phyloP scores from a whole-genome alignment of 352 stramenopile species.

The Globisporangium megalacanthum region DNA sequence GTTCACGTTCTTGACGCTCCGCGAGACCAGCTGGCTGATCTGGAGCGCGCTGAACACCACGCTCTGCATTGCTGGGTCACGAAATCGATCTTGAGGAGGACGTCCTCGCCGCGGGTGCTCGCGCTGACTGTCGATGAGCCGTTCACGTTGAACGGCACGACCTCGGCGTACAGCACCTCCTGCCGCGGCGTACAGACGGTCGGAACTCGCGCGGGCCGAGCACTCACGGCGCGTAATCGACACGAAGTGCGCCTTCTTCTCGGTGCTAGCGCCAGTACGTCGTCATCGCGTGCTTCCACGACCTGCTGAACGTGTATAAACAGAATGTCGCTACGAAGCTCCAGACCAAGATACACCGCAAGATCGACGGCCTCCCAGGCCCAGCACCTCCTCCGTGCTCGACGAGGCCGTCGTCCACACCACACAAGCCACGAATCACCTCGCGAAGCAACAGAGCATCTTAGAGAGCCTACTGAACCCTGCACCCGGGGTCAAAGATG shows the following conservation, averaged over 20 bases:
- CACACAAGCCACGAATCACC: too few relatives aligned
- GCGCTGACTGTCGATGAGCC: constrained; percentile 74
- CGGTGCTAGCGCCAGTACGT: too few relatives aligned
- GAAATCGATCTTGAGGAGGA: constrained; percentile 82
- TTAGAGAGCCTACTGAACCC: too few relatives aligned
- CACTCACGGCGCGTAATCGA: constrained; percentile 78
- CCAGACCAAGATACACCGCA: too few relatives aligned
- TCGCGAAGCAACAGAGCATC: too few relatives aligned
- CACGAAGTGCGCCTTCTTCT: constrained; percentile 83
- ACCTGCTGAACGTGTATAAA: too few relatives aligned
- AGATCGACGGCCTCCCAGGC: too few relatives aligned
- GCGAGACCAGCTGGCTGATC: constrained; percentile 66
- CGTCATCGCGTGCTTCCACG: too few relatives aligned
- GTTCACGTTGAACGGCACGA: constrained; percentile 90
- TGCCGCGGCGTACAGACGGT: constrained; percentile 87
- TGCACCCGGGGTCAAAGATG: too few relatives aligned
- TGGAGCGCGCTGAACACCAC: constrained; percentile 81
- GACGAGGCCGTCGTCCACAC: too few relatives aligned
- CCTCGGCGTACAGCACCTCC: constrained; percentile 76
- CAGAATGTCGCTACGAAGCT: too few relatives aligned
- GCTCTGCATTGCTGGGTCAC: constrained; percentile 72
- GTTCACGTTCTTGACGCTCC: constrained; percentile 83
- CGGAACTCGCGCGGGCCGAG: constrained; percentile 71
- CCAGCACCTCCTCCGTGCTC: too few relatives aligned
- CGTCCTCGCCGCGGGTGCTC: constrained; percentile 65